These are phyloP conservation scores for Vaccinium corymbosum DNA, from an alignment of 148 eudicot genomes.

Conservation along the genomic window DNA sequence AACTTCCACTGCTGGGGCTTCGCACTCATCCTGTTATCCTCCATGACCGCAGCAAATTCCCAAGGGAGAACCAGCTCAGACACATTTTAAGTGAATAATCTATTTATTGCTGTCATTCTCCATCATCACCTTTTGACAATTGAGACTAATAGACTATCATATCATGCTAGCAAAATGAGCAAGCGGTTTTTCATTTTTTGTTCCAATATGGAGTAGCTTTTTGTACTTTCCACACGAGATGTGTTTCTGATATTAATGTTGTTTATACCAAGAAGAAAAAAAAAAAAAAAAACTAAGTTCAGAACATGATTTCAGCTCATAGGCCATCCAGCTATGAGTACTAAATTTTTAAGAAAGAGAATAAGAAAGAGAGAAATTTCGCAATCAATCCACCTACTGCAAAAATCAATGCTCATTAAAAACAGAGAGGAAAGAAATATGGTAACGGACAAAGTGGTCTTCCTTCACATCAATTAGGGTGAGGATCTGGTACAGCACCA, in stretches of 20 bases:
- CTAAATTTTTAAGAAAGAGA: background rate
- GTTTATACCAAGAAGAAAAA: background rate
- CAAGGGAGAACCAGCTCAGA: too few relatives aligned
- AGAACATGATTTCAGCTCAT: background rate
- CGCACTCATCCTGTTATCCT: background rate
- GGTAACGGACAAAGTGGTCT: background rate
- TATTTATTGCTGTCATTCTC: background rate
- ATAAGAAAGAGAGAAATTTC: background rate
- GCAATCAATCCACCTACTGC: background rate
- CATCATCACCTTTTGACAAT: background rate
- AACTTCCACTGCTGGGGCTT: background rate
- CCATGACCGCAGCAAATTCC: background rate
- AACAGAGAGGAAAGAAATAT: background rate
- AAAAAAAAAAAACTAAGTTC: background rate
- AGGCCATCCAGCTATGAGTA: background rate
- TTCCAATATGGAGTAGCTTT: background rate
- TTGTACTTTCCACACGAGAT: background rate
- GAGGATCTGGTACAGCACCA: background rate
- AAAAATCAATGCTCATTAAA: background rate
- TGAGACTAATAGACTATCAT: background rate
- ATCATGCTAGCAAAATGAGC: background rate
- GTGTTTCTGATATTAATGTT: background rate
- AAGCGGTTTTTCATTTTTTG: background rate
- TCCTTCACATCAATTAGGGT: background rate
- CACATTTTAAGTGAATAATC: too few relatives aligned